Evolutionary conservation across 768 basidiomycete species (phyloP).

Genomic region (Suillus sp.): DNA sequence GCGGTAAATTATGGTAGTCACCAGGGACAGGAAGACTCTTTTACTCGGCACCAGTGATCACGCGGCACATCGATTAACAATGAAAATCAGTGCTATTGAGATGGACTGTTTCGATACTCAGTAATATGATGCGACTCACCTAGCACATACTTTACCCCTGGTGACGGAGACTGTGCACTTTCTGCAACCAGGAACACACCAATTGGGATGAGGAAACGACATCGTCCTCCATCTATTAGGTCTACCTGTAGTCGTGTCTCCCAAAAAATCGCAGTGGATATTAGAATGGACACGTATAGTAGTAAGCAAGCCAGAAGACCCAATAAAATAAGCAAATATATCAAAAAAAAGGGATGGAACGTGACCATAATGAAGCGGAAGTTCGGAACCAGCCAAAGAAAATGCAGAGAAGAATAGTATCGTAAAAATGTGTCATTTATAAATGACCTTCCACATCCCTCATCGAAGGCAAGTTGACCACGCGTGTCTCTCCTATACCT

Average conservation of each 20-base stretch:
- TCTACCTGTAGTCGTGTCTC: not conserved
- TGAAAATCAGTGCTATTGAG: no score
- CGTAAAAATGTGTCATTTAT: slow-evolving; percentile 11
- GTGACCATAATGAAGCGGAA: not conserved
- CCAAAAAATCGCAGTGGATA: not conserved
- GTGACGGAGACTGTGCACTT: not conserved
- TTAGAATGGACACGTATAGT: not conserved
- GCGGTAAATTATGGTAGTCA: not conserved
- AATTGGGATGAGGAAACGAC: not conserved
- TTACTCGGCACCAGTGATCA: not conserved
- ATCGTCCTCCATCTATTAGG: not conserved
- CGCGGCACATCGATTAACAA: not conserved
- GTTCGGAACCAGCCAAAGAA: slow-evolving; percentile 11
- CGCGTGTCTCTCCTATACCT: slow-evolving; percentile 1
- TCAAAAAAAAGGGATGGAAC: not conserved
- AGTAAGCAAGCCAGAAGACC: slow-evolving; percentile 1
- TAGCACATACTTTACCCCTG: not conserved
- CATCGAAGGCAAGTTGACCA: slow-evolving; percentile 1
- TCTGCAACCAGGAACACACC: slow-evolving; percentile 6
- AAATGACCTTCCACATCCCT: slow-evolving; percentile 5
- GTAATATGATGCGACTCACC: slow-evolving; percentile 2
- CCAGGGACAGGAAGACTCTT: not conserved
- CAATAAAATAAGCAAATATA: slow-evolving; percentile 5
- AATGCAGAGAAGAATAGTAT: slow-evolving; percentile 7
- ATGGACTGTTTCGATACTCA: not conserved